Evolutionary conservation across 345 rosid species (phyloP).

Genomic region (Citrus trifoliata): DNA sequence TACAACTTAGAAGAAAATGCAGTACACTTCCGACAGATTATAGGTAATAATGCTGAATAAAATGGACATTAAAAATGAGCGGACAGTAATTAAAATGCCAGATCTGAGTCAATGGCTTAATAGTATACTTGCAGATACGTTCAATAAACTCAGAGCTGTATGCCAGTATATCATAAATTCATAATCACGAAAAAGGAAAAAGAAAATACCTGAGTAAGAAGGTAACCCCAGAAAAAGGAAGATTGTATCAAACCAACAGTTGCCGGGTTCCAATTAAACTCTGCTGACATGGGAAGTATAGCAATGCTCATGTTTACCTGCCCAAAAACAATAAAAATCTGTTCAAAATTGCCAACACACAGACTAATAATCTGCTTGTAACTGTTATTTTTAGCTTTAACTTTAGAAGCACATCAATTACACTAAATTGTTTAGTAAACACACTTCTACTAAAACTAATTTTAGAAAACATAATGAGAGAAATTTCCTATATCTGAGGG

Average conservation of each 20-base stretch:
- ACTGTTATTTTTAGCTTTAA: not conserved
- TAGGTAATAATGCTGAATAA: not conserved
- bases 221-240: slow-evolving; percentile 98
- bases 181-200: not conserved
- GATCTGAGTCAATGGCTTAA: not conserved
- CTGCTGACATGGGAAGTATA: slow-evolving; percentile 98
- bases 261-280: slow-evolving; percentile 77
- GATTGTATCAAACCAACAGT: slow-evolving; percentile 93
- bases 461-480: not conserved
- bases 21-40: not conserved
- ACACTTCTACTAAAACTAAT: not conserved
- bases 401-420: not conserved
- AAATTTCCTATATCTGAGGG: not conserved
- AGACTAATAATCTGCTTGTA: not conserved
- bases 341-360: slow-evolving; percentile 21
- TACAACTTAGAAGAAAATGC: slow-evolving; percentile 7
- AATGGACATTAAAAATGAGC: not conserved
- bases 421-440: not conserved
- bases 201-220: slow-evolving; percentile 70
- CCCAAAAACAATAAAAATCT: slow-evolving; percentile 17
- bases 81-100: not conserved
- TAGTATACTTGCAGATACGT: not conserved
- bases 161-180: not conserved
- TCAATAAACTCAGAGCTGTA: not conserved
- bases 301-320: slow-evolving; percentile 99